Percentiles rank a stretch among this genome's conserved stretches.
Conservation (phyloP, 495 filamentous ascomycete genomes). For the Xylaria acuta region DNA sequence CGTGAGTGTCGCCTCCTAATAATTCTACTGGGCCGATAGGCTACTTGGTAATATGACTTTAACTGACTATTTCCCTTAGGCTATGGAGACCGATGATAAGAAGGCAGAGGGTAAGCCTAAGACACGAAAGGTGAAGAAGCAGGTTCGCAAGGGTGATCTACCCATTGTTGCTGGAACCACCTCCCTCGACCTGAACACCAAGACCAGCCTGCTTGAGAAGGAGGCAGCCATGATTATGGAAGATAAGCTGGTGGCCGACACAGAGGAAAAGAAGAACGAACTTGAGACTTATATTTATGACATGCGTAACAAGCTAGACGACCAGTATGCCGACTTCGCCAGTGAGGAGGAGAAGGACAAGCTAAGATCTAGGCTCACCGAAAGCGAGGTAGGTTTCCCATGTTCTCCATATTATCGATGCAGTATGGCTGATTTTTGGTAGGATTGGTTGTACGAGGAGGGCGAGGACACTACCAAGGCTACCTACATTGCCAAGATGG, state of each 20-base stretch:
- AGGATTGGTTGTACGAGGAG: slow-evolving; percentile 99
- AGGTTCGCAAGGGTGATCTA: slow-evolving; percentile 96
- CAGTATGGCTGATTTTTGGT: slow-evolving; percentile 30
- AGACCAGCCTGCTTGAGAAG: slow-evolving; percentile 72
- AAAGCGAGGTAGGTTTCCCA: slow-evolving; percentile 74
- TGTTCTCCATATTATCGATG: neutral
- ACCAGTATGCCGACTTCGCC: slow-evolving; percentile 85
- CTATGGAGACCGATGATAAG: slow-evolving; percentile 88
- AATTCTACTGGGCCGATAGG: slow-evolving; percentile 1
- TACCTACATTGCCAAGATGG: slow-evolving; percentile 90
- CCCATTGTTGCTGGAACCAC: slow-evolving; percentile 84
- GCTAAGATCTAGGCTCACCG: slow-evolving; percentile 77
- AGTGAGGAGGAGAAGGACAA: slow-evolving; percentile 92
- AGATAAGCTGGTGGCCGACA: slow-evolving; percentile 97
- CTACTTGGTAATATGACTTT: slow-evolving; percentile 15
- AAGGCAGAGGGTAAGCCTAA: slow-evolving; percentile 82
- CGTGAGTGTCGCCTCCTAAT: slow-evolving; percentile 58
- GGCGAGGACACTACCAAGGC: slow-evolving; percentile 95
- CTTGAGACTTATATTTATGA: slow-evolving; percentile 98
- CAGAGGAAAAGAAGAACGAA: slow-evolving; percentile 99
- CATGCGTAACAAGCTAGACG: slow-evolving; percentile 90
- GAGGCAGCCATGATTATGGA: slow-evolving; percentile 94
- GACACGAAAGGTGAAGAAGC: slow-evolving; percentile 99
- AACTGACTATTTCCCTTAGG: slow-evolving; percentile 54
- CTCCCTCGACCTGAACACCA: slow-evolving; percentile 71